Base-by-base conservation (phyloP, 2,329 filamentous ascomycete species). In the Penicillium sumatraense region DNA sequence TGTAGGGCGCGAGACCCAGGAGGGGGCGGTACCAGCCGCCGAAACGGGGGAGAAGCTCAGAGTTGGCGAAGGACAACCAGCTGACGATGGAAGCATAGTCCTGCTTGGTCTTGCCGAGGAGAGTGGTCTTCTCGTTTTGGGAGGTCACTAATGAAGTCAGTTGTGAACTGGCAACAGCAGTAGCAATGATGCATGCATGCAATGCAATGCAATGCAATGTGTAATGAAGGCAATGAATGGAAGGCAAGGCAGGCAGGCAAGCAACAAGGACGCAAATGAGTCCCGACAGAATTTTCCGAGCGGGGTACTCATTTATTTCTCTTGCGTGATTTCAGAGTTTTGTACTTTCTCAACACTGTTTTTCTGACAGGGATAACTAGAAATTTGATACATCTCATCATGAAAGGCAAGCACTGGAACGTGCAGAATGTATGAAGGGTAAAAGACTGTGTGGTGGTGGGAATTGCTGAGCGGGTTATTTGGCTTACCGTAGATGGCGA, bases 361-460 rank as follows among this genome's bases (percentile, higher is more conserved):
- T 78, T 96, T 97, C 90, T 95, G 93, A 90, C 91, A 97, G 93
- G 93, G 91, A 96, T 96, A 96, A 96, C 91, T 95, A 89, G 73
- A 73, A 75, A 83, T 36, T 36, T 41, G 88, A 83, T 85, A 80
- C 83, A 89, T 88, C 85, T 93, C 91, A 90, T 91, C 84, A 87
- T 80, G 68, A 64, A 68, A 60, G 49, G 45, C 56, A 18, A 47
- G 40, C 51, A 47, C 24, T 51, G 48, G n/a, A n/a, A n/a, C n/a
- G n/a, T n/a, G n/a, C n/a, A n/a, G n/a, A n/a, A n/a, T n/a, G n/a
- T n/a, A n/a, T n/a, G n/a, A n/a, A n/a, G n/a, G n/a, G n/a, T n/a
- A n/a, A n/a, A n/a, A n/a, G n/a, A n/a, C n/a, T n/a, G n/a, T n/a
- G n/a, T n/a, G n/a, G n/a, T n/a, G n/a, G n/a, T n/a, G n/a, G n/a